Evolutionary conservation across 768 basidiomycete species (phyloP).

Genomic region (Phylloporus rhodoxanthus): DNA sequence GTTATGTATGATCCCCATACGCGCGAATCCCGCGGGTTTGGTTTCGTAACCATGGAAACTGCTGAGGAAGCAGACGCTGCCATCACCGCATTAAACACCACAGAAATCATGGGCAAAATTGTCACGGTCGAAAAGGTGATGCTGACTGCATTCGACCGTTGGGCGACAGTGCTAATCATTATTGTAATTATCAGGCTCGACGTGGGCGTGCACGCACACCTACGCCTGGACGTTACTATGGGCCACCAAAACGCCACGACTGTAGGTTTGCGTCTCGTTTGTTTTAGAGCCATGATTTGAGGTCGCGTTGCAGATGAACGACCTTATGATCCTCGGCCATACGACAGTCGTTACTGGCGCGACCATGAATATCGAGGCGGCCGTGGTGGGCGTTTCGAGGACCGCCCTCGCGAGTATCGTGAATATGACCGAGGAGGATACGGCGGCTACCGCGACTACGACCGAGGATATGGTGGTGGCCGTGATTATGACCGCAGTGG

Average conservation of each 20-base stretch:
- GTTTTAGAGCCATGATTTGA: neutral
- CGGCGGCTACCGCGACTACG: conserved; percentile 25
- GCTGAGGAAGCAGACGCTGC: conserved; percentile 88
- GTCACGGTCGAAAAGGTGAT: conserved; percentile 83
- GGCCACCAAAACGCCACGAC: conserved; percentile 78
- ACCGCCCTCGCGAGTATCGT: conserved; percentile 28
- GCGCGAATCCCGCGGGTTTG: conserved; percentile 71
- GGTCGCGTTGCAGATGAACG: conserved; percentile 53
- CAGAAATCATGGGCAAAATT: conserved; percentile 82
- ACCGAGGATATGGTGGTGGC: conserved; percentile 30
- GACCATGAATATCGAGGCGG: conserved; percentile 51
- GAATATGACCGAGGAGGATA: conserved; percentile 28
- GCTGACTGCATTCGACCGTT: neutral
- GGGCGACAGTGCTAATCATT: conserved; percentile 2
- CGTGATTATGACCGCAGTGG: conserved; percentile 37
- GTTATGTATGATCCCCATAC: conserved; percentile 71
- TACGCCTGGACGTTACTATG: conserved; percentile 93
- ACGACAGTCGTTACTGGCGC: conserved; percentile 80
- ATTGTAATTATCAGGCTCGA: conserved; percentile 54
- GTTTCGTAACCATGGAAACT: conserved; percentile 85
- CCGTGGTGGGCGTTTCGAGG: conserved; percentile 41
- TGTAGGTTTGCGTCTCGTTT: conserved; percentile 35
- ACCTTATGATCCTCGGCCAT: conserved; percentile 87
- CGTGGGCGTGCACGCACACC: conserved; percentile 87
- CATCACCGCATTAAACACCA: conserved; percentile 74